Evolutionary conservation across 352 stramenopile species (phyloP).

Genomic region (Phytophthora hybrid): DNA sequence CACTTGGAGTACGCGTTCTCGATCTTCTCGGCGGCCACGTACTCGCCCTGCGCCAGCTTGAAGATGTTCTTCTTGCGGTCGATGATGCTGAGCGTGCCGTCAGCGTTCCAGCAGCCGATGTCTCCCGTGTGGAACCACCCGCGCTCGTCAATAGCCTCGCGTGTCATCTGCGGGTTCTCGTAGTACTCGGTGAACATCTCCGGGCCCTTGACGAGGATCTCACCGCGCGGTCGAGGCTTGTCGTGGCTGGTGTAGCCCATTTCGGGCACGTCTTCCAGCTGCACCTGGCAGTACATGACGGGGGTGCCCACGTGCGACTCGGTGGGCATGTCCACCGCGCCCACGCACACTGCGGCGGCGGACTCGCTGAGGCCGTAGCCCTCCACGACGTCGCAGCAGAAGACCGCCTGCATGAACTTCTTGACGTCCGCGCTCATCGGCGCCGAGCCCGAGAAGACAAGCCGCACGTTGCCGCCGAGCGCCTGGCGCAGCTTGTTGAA

Average conservation of each 20-base stretch:
- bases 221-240: conserved; percentile 51
- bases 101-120: conserved; percentile 92
- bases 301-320: conserved; percentile 93
- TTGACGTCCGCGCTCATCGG: conserved; percentile 92
- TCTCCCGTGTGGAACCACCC: conserved; percentile 97
- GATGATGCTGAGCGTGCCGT: conserved; percentile 89
- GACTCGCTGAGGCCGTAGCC: conserved; percentile 97
- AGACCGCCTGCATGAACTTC: conserved; percentile 93
- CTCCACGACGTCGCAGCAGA: conserved; percentile 90
- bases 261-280: conserved; percentile 94
- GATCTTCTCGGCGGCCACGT: conserved; percentile 96
- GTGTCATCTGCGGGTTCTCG: conserved; percentile 91
- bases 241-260: conserved; percentile 94
- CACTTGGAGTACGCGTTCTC: conserved; percentile 93
- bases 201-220: conserved; percentile 64
- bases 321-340: conserved; percentile 41
- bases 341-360: conserved; percentile 82
- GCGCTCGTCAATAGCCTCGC: conserved; percentile 87
- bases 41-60: conserved; percentile 93
- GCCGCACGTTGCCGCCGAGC: conserved; percentile 85
- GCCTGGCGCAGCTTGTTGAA: conserved; percentile 93
- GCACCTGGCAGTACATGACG: conserved; percentile 48
- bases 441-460: conserved; percentile 94
- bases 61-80: conserved; percentile 94
- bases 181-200: conserved; percentile 94